phyloP scores from a whole-genome alignment of 2,329 filamentous ascomycete species.

The Neofusicoccum kwambonambiense region DNA sequence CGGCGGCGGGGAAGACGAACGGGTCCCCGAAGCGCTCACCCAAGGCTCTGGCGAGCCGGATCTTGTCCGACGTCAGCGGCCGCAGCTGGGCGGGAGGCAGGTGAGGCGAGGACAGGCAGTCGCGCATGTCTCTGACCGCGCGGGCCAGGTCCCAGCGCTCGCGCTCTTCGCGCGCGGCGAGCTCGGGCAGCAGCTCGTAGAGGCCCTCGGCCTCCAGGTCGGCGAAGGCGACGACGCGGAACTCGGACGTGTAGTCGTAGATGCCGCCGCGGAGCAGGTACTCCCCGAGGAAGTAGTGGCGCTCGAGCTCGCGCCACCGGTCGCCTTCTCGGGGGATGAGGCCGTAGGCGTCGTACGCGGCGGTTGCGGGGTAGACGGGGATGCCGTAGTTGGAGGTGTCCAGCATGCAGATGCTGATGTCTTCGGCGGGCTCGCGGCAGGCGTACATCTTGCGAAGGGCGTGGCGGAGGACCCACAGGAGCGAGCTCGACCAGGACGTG shows the following conservation, averaged over 20 bases:
- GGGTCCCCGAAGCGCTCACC: no score
- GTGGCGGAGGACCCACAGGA: neutral
- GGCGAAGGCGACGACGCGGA: neutral
- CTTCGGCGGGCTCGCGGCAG: neutral
- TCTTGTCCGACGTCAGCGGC: no score
- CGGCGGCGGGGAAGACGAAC: no score
- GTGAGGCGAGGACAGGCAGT: no score
- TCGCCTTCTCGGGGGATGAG: neutral
- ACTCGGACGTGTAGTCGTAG: neutral
- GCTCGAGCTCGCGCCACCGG: neutral
- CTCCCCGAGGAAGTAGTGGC: conserved; percentile 5
- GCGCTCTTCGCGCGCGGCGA: neutral
- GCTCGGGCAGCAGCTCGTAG: neutral
- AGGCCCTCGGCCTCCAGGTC: neutral
- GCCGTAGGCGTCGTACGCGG: neutral
- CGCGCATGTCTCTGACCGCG: neutral
- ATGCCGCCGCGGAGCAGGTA: neutral
- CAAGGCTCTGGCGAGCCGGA: no score
- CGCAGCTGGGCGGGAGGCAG: no score
- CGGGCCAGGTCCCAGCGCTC: neutral
- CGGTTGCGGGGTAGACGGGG: neutral
- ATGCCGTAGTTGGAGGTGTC: neutral
- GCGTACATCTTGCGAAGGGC: neutral
- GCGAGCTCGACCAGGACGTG: conserved; percentile 11
- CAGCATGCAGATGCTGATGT: neutral